Evolutionary conservation across 331 rosid genomes (phyloP).

Genomic region (Cydonia oblonga): DNA sequence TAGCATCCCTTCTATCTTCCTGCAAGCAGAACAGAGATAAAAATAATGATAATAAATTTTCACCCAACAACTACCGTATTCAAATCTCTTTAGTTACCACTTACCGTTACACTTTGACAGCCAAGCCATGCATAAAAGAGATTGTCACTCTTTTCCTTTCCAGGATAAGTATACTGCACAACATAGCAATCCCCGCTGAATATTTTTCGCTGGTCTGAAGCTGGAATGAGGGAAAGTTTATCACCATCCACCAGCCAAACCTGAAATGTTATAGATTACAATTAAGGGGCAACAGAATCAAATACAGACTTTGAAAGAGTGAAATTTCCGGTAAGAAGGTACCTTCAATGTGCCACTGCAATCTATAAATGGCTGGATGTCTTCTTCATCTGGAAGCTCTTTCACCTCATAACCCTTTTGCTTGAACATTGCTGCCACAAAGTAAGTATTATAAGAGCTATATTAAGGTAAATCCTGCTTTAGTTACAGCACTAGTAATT

Average conservation of each 20-base stretch:
- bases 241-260: constrained; percentile 86
- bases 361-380: constrained; percentile 48
- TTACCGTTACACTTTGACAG: constrained; percentile 42
- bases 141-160: constrained; percentile 60
- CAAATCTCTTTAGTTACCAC: constrained; percentile 5
- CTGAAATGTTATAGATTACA: constrained; percentile 26
- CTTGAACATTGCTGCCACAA: constrained; percentile 82
- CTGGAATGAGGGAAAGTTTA: constrained; percentile 41
- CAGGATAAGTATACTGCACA: constrained; percentile 57
- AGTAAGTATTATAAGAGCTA: constrained; percentile 7
- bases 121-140: constrained; percentile 84
- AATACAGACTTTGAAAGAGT: background rate
- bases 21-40: constrained; percentile 18
- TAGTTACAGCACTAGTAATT: background rate
- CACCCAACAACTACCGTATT: background rate
- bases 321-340: constrained; percentile 18
- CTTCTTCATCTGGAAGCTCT: constrained; percentile 77
- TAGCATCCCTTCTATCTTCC: constrained; percentile 60
- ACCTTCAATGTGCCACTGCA: constrained; percentile 66
- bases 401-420: constrained; percentile 88
- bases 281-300: constrained; percentile 1
- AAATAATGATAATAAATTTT: constrained; percentile 3
- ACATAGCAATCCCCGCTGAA: constrained; percentile 85
- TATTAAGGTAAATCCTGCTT: background rate
- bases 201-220: constrained; percentile 45